Base-by-base conservation (phyloP, 164 flowering plant species). In the Berberis thunbergii region DNA sequence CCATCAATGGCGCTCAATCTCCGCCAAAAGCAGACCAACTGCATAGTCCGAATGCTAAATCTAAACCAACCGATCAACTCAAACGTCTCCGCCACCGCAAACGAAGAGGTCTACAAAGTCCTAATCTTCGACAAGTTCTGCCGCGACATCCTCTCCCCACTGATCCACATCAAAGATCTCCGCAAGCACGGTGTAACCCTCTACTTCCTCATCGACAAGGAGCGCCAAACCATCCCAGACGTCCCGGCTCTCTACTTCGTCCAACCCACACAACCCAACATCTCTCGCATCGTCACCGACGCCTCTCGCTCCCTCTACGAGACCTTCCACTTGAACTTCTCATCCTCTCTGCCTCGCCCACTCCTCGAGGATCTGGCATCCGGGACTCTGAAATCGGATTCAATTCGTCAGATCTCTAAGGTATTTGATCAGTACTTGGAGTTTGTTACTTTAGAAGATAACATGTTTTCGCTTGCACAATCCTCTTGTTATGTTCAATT, bases 341-440 rank as follows among this genome's bases (percentile, higher is more conserved):
- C 99, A 0, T 84, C 91, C 3, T 91, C 94, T 1, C 78, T 94
- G 38, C 91, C 97, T 5, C 75, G 97, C 40, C 83, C 84, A 0
- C 79, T 94, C 9, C 81, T 94, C 3, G 97, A 94, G 67, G 89
- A 91, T 62, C 79, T 94, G 7, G 99, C 97, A 0, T 70, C 91
- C 0, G 96, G 88, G 40, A 74, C 86, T 2, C 63, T 91, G 49
- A 71, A 64, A 59, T 71, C 86, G 0, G 90, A 87, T 44, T 79
- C 96, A 0, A 72, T 87, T 61, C 70, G 78, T 6, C 76, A 86
- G 72, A 75, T 94, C 38, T 72, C 86, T 0, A 91, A 88, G 81
- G 83, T 94, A 8, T 88, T 87, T 68, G 99, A 94, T 74, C 99
- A 95, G 88, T 95, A 95, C 62, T 69, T 87, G 69, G 99, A 95